A percentile compares a stretch with the other conserved stretches of the same genome.
Evolutionary conservation across 2,329 filamentous ascomycete genomes (phyloP).

Genomic region (Neofusicoccum laricinum): DNA sequence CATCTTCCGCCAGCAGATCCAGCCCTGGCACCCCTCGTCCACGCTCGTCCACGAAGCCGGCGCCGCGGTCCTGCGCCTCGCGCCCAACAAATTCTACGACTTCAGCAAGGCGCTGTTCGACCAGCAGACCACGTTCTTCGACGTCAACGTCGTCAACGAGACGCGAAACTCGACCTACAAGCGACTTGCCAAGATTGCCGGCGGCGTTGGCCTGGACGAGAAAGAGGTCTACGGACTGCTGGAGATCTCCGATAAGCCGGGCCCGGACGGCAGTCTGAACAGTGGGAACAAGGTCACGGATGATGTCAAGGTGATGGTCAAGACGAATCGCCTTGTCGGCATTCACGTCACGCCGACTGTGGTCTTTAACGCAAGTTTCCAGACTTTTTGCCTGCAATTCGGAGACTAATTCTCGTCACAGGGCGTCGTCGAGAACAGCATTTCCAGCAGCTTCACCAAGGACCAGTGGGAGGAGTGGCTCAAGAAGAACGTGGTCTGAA

Average conservation of each 20-base stretch:
- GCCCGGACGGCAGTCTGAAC: conserved; percentile 68
- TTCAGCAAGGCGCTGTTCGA: conserved; percentile 70
- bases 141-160: conserved; percentile 80
- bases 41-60: conserved; percentile 73
- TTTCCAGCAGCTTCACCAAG: conserved; percentile 73
- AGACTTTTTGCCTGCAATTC: neutral
- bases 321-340: conserved; percentile 67
- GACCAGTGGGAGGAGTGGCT: conserved; percentile 88
- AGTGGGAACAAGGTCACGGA: conserved; percentile 77
- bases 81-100: conserved; percentile 72
- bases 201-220: conserved; percentile 66
- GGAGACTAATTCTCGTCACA: conserved; percentile 16
- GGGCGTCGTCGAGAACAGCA: conserved; percentile 71
- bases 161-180: conserved; percentile 79
- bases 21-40: conserved; percentile 89
- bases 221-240: conserved; percentile 67
- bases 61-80: conserved; percentile 70
- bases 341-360: conserved; percentile 92
- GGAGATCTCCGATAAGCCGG: conserved; percentile 65
- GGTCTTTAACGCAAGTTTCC: conserved; percentile 64
- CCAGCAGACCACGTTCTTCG: conserved; percentile 76
- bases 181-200: conserved; percentile 72
- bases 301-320: conserved; percentile 80
- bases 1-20: conserved; percentile 87
- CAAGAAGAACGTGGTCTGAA: conserved; percentile 57